phyloP scores from a whole-genome alignment of 768 basidiomycete species.

The Auriscalpium microsporum region DNA sequence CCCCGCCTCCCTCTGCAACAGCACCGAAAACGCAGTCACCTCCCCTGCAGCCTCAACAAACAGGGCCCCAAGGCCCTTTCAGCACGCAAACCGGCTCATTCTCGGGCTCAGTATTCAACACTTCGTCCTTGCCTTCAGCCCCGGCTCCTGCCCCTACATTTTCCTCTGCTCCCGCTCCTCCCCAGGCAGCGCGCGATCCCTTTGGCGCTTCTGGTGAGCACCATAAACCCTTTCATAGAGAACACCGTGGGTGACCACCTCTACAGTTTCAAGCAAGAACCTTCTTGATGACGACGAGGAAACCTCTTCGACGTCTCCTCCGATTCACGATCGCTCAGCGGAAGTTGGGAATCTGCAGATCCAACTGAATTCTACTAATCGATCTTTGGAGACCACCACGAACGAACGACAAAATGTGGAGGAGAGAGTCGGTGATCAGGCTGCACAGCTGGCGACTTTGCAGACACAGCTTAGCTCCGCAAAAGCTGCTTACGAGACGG shows the following conservation, averaged over 20 bases:
- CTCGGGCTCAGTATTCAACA: too few relatives aligned
- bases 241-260: neutral
- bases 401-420: conserved; percentile 62
- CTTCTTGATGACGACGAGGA: conserved; percentile 74
- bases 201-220: conserved; percentile 32
- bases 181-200: conserved; percentile 34
- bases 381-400: conserved; percentile 56
- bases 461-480: conserved; percentile 80
- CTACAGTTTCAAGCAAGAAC: conserved; percentile 30
- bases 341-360: conserved; percentile 86
- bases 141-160: neutral
- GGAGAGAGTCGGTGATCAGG: conserved; percentile 53
- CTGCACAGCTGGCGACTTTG: conserved; percentile 66
- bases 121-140: neutral
- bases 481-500: conserved; percentile 79
- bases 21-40: conserved; percentile 33
- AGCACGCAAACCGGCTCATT: too few relatives aligned
- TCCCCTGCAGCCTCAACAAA: conserved; percentile 8
- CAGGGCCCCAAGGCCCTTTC: neutral
- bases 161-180: conserved; percentile 10
- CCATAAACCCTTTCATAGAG: conserved; percentile 12
- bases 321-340: conserved; percentile 64
- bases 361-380: conserved; percentile 73
- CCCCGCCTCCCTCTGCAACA: conserved; percentile 25
- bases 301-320: conserved; percentile 35